Evolutionary conservation across 495 filamentous ascomycete species (phyloP), one percentile per base, ranked within the genome.

Genomic region (Penicillium parvum): DNA sequence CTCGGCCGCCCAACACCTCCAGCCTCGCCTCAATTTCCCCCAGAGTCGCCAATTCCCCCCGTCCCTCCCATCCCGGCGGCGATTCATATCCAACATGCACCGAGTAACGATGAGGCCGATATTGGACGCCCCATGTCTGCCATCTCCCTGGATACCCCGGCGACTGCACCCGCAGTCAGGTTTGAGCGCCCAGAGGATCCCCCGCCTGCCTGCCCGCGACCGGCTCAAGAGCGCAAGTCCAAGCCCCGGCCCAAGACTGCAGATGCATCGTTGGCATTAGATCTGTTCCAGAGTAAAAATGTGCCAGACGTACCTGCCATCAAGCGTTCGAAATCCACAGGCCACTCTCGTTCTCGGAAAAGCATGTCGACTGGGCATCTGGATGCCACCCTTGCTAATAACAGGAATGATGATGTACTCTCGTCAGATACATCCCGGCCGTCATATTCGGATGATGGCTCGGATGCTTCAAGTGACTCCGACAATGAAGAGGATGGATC

Each of bases 121-220:
- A 69, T 82, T 2, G 84, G 85, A 49, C 78, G 84, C 7, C 85
- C 85, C 0, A 60, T 86, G 5, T 89, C 86, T 7, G 72, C 85
- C 0, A 59, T 86, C 6, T 89, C 86, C 7, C 72, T 85, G 6
- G 75, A 89, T 45, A 83, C 84, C 0, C 81, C 84, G 32, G 86
- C 79, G 49, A 88, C 76, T 16, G 60, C 77, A 29, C 66, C 70
- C 18, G 83, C 76, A 3, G 65, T 82, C 14, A 73, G 80, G 20
- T 42, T 52, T 7, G 42, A 53, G 9, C 45, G 23, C 21, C 38
- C 38, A 11, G 74, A 59, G 15, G 44, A 73, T 32, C 79, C 88
- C 52, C 82, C 78, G 11, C 70, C 83, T 18, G 77, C 76, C 18
- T 84, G 78, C 45, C 75, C 84, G 5, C 82, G 78, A 1, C 83